Base-by-base conservation (phyloP, 163 green algal species). In the Scenedesmus sp. region DNA sequence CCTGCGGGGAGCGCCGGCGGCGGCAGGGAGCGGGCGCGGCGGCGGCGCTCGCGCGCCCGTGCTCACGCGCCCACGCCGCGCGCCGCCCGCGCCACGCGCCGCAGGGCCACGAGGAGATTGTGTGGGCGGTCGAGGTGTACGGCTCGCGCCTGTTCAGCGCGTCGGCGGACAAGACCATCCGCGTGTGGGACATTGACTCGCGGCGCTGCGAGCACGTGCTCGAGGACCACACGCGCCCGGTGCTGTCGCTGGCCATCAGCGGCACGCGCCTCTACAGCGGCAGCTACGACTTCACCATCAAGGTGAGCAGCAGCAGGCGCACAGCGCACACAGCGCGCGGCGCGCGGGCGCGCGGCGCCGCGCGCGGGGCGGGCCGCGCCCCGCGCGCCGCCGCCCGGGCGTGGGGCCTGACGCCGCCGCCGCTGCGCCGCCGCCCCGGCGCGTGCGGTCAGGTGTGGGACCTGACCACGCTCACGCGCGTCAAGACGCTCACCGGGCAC, bases 271-370 rank as follows among this genome's bases (percentile, higher is more conserved):
- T 98, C 17, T 98, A 96, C 82, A 95, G 87, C 17, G 94, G 94
- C 66, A 80, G 89, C 3, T 98, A 98, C 77, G 95, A 98, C 86
- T 96, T 94, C 87, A 97, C 85, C 60, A 96, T 98, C 77, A 94
- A 94, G 83, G 89, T 77, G 28, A 85, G 60, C 47, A 39, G 28
- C n/a, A 58, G 63, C 39, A n/a, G n/a, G n/a, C n/a, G n/a, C n/a
- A n/a, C n/a, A n/a, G n/a, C n/a, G n/a, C n/a, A n/a, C n/a, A n/a
- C n/a, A n/a, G n/a, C n/a, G n/a, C n/a, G n/a, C n/a, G n/a, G n/a
- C n/a, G n/a, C n/a, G n/a, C n/a, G n/a, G n/a, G n/a, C n/a, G n/a
- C n/a, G n/a, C n/a, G 24, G 63, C 24, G 18, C 36, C 10, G 28
- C 42, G 42, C 29, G 65, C 65, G 39, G 65, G 9, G 6, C 20